Base-by-base conservation (phyloP, 1,284 basidiomycete species). In the Peniophora sp. region DNA sequence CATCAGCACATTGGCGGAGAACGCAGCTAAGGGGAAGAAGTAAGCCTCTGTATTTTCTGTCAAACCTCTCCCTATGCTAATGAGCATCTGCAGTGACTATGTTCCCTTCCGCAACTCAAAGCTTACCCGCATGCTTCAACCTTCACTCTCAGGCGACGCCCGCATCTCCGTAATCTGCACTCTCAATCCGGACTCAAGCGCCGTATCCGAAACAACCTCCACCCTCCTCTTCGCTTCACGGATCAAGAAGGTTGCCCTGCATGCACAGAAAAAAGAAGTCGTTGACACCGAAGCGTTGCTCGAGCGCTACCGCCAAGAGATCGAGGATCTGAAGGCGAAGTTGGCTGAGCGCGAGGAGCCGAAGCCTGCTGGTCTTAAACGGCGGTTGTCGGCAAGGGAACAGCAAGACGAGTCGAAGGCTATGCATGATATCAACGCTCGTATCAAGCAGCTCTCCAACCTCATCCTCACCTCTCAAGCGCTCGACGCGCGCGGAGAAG, bases 41-140 rank as follows among this genome's bases (percentile, higher is more conserved):
- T 89, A 51, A 37, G 72, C 48, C 24, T 53, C 47, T 22, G 24
- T 17, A 20, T 32, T 24, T 24, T 22, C 37, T 35, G 24, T 24
- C 45, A 24, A 47, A 47, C 5, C 42, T 44, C 24, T 24, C 23
- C 20, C 2, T 44, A 36, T 11, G 47, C 48, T 55, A 15, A 45
- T 47, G 49, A 47, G 15, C 24, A 18, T 27, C n/a, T 51, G 36
- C 56, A 86, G 85, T 47, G 89, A 92, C 58, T 92, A 97, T 62
- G 85, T 98, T 12, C 96, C 96, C 2, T 99, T 90, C 69, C 86
- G 96, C 44, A 97, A 98, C 66, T 95, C 92, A 46, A 98, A 98
- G 68, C 72, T 88, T 3, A 99, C 96, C 3, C 84, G 95, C 32
- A 85, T 99, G 68, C 78, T 99, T 5, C 95, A 98, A 65, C 95